These are phyloP conservation scores for Sutorius eximius DNA, from an alignment of 1,284 basidiomycete genomes.

Conservation along the genomic window DNA sequence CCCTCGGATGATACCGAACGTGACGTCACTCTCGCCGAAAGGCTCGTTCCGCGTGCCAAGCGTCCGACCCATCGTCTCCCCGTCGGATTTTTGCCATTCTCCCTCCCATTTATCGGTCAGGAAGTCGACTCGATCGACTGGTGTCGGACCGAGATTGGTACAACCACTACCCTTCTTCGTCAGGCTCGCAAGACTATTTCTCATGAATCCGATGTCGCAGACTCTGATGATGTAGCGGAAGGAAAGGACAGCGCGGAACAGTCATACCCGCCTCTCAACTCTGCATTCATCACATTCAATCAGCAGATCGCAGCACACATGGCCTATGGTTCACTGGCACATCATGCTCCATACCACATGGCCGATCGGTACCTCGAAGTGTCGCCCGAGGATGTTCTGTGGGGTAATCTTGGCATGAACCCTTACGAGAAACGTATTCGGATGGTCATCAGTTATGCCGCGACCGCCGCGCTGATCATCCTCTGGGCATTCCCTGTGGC, in stretches of 20 bases:
- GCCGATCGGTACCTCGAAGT: conserved; percentile 67
- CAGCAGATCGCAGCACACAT: conserved; percentile 92
- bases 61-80: conserved; percentile 82
- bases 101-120: conserved; percentile 67
- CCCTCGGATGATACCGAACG: conserved; percentile 43
- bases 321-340: conserved; percentile 68
- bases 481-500: conserved; percentile 78
- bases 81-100: conserved; percentile 53
- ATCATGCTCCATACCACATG: conserved; percentile 82
- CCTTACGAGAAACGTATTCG: conserved; percentile 83
- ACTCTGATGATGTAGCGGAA: conserved; percentile 17
- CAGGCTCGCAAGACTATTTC: conserved; percentile 45
- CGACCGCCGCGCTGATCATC: conserved; percentile 66
- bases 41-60: conserved; percentile 63
- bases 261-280: conserved; percentile 73
- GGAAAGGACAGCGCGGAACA: conserved; percentile 30
- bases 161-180: conserved; percentile 51
- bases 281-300: conserved; percentile 93
- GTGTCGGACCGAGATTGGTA: conserved; percentile 71
- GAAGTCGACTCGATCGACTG: conserved; percentile 94
- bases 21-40: conserved; percentile 46
- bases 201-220: conserved; percentile 15
- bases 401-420: conserved; percentile 86
- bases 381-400: conserved; percentile 85
- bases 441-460: conserved; percentile 55